phyloP scores from a whole-genome alignment of 2,329 filamentous ascomycete species.

The Coccinonectria pachysandricola region DNA sequence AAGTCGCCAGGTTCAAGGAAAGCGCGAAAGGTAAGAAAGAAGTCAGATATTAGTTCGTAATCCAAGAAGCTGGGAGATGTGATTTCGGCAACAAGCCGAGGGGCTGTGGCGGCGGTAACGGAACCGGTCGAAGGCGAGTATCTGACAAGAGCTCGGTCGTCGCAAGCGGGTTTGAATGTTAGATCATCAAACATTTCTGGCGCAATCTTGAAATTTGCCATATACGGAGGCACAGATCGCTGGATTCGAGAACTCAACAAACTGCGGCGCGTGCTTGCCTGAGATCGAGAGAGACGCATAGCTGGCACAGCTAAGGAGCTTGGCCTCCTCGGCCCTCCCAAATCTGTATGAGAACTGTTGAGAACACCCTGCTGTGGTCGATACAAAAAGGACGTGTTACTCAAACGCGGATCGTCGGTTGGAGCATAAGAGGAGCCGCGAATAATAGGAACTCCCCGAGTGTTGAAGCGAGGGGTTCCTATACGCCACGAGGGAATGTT shows the following conservation, averaged over 20 bases:
- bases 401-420: conserved; percentile 59
- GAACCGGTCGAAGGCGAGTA: conserved; percentile 62
- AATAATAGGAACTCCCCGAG: conserved; percentile 64
- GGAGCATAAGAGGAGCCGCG: conserved; percentile 73
- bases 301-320: conserved; percentile 29
- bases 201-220: conserved; percentile 44
- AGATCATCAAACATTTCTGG: conserved; percentile 76
- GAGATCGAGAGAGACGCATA: conserved; percentile 19
- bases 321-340: conserved; percentile 23
- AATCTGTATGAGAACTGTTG: conserved; percentile 15
- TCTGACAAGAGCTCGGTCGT: conserved; percentile 72
- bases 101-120: conserved; percentile 81
- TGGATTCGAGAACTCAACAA: conserved; percentile 30
- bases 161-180: conserved; percentile 65
- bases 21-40: conserved; percentile 88
- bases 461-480: conserved; percentile 71
- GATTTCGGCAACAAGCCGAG: conserved; percentile 88
- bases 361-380: conserved; percentile 24
- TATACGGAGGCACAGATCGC: conserved; percentile 34
- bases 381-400: conserved; percentile 41
- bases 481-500: conserved; percentile 77
- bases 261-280: conserved; percentile 14
- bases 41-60: conserved; percentile 93
- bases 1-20: conserved; percentile 73
- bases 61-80: conserved; percentile 93